Evolutionary conservation across 768 basidiomycete genomes (phyloP), one percentile per base, ranked within the genome.

Genomic region (Artomyces pyxidatus): DNA sequence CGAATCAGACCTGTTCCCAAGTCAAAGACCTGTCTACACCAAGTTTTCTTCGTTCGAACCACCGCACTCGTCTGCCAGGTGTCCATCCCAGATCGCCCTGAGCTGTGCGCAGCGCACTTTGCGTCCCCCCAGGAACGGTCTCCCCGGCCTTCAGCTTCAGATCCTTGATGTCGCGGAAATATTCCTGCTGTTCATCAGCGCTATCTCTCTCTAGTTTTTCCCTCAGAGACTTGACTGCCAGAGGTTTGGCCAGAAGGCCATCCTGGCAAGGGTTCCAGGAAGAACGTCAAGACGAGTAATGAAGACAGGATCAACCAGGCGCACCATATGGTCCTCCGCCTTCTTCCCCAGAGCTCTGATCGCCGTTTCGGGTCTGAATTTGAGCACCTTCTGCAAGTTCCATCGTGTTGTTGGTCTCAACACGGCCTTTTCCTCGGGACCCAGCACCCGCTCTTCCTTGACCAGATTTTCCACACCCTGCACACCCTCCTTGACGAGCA

Each of bases 361-460:
- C 22, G 79, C 80, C 49, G 68, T 67, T 25, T 59, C 54, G 16
- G 70, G 66, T 45, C 83, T 71, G 61, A 75, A 91, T 45, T 69
- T 78, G 19, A 91, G 66, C 4, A 83, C 72, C 63, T 89, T 89
- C 57, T 83, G 78, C 32, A 91, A 65, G 63, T 88, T 89, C 74
- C 79, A 81, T 49, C 83, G 72, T 21, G 88, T 91, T 61, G 73
- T 73, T 37, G 77, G 70, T 37, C 88, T 72, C 47, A 91, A 56
- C 38, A 74, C 56, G 5, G 71, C 68, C 11, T 66, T 64, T 41
- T 65, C 60, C 28, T 72, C 66, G 35, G 63, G 61, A 6, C 61
- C 60, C 42, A 77, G 61, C 17, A 54, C 61, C 45, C 68, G 65
- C 62, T 85, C 85, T 35, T 66, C 55, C 43, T 71, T 68, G 25